phyloP scores from a whole-genome alignment of 1,284 basidiomycete genomes.

The Pseudomicrostroma phylloplanum region DNA sequence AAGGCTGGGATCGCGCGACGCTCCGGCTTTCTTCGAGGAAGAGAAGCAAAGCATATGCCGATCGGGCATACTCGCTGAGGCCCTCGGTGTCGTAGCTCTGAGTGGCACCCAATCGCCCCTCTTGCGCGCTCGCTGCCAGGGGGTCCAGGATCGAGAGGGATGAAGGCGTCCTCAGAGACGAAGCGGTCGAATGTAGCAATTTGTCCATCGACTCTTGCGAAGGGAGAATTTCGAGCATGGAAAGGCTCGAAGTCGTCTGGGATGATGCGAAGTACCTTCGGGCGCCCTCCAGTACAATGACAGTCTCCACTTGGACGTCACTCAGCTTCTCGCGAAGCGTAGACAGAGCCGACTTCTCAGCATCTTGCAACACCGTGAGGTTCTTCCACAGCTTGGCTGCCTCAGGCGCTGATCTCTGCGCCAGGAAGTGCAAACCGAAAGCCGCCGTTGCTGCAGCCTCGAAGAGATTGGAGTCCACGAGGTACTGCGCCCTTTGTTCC shows the following conservation, averaged over 20 bases:
- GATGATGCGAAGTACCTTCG: neutral
- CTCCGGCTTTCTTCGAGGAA: conserved; percentile 62
- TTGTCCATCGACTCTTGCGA: neutral
- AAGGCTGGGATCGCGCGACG: conserved; percentile 58
- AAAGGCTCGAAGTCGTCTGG: neutral
- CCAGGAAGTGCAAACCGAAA: conserved; percentile 5
- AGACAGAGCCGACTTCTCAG: neutral
- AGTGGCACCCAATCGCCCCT: neutral
- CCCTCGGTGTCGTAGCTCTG: conserved; percentile 56
- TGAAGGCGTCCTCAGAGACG: neutral
- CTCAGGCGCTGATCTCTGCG: neutral
- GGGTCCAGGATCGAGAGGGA: conserved; percentile 37
- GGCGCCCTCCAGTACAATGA: neutral
- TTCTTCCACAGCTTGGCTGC: neutral
- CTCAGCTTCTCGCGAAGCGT: neutral
- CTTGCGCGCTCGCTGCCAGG: conserved; percentile 52
- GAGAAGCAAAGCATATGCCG: conserved; percentile 60
- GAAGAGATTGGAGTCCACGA: neutral
- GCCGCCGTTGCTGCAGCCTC: neutral
- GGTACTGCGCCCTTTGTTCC: neutral
- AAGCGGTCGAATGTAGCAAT: conserved; percentile 8
- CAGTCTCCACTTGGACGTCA: neutral
- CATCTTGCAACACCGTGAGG: neutral
- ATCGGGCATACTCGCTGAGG: conserved; percentile 63
- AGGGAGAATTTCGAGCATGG: neutral